phyloP scores from a whole-genome alignment of 371 early-diverging fungal species.

The Syncephalastrum monosporum region DNA sequence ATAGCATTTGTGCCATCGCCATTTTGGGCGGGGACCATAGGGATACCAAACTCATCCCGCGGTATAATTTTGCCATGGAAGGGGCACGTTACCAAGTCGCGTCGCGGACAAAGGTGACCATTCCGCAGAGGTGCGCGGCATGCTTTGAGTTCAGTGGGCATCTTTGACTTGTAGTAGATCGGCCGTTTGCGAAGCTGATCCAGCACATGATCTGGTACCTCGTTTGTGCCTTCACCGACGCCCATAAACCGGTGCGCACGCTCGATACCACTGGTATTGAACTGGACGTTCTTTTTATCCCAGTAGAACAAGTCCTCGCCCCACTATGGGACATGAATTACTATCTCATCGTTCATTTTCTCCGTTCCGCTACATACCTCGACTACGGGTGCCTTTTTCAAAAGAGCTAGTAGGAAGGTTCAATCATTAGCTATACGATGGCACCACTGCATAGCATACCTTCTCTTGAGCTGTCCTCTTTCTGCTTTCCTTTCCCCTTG shows the following conservation, averaged over 20 bases:
- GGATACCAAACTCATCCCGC: constrained; percentile 58
- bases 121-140: constrained; percentile 68
- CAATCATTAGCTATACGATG: not conserved
- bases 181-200: constrained; percentile 53
- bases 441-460: constrained; percentile 14
- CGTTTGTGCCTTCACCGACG: constrained; percentile 59
- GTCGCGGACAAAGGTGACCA: constrained; percentile 68
- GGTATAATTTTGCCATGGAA: constrained; percentile 71
- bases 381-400: constrained; percentile 62
- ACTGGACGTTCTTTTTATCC: constrained; percentile 61
- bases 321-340: constrained; percentile 31
- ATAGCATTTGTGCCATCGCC: not conserved
- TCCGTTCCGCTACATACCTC: constrained; percentile 27
- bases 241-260: constrained; percentile 67
- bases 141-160: constrained; percentile 46
- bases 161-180: constrained; percentile 42
- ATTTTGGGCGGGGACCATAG: constrained; percentile 11
- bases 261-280: constrained; percentile 67
- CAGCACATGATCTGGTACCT: constrained; percentile 53
- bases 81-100: constrained; percentile 70
- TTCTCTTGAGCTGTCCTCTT: constrained; percentile 23
- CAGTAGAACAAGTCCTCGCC: constrained; percentile 72
- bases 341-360: not conserved
- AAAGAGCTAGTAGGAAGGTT: constrained; percentile 22
- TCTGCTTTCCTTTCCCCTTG: constrained; percentile 30